Conservation (phyloP, 2,329 filamentous ascomycete genomes). For the Dactylonectria macrodidyma region DNA sequence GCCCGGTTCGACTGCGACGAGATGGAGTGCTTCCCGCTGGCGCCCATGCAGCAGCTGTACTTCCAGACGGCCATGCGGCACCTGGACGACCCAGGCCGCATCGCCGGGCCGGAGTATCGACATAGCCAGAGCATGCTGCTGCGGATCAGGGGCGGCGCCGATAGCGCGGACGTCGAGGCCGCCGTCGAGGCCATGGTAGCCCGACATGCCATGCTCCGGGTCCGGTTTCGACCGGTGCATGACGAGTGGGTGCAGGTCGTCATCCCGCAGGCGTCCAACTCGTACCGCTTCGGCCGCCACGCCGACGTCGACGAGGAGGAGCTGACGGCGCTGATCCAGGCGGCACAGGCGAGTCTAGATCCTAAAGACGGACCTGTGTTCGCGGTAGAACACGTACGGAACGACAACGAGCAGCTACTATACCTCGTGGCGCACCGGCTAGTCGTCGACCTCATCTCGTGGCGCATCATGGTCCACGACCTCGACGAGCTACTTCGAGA, state of each 20-base stretch:
- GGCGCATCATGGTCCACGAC: slow-evolving; percentile 65
- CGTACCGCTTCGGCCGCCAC: slow-evolving; percentile 62
- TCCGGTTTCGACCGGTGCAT: slow-evolving; percentile 57
- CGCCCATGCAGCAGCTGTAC: slow-evolving; percentile 69
- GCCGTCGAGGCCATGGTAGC: slow-evolving; percentile 64
- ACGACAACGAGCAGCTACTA: slow-evolving; percentile 62
- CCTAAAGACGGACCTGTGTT: slow-evolving; percentile 67
- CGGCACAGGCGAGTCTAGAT: slow-evolving; percentile 61
- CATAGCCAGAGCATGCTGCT: slow-evolving; percentile 68
- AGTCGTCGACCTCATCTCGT: slow-evolving; percentile 66
- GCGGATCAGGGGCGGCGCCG: slow-evolving; percentile 58
- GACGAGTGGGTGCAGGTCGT: slow-evolving; percentile 64
- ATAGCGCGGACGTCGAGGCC: slow-evolving; percentile 61
- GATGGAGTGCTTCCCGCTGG: slow-evolving; percentile 60
- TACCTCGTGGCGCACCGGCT: slow-evolving; percentile 68
- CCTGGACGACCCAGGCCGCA: slow-evolving; percentile 48
- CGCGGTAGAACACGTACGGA: slow-evolving; percentile 63
- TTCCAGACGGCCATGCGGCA: slow-evolving; percentile 63
- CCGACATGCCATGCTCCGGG: slow-evolving; percentile 67
- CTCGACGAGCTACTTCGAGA: slow-evolving; percentile 64
- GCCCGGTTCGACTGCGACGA: slow-evolving; percentile 45
- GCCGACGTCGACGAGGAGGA: slow-evolving; percentile 58
- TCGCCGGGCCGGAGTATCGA: slow-evolving; percentile 56
- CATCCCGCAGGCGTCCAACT: slow-evolving; percentile 55
- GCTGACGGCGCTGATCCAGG: slow-evolving; percentile 57